Conservation (phyloP, 2,329 filamentous ascomycete genomes). For the Neoascochyta sp. region DNA sequence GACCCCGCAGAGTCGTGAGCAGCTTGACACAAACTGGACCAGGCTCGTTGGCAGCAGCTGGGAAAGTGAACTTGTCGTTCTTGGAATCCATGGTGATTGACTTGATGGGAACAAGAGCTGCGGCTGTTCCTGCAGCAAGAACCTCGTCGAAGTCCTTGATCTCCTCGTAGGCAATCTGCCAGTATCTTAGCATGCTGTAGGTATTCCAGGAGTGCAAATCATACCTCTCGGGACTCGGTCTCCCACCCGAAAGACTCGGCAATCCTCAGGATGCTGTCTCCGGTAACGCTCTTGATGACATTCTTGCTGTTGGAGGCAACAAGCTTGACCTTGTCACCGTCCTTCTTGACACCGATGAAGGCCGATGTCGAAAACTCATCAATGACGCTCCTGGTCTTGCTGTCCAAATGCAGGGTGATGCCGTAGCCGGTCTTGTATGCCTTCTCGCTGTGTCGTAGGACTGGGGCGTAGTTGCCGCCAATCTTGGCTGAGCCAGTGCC, state of each 20-base stretch:
- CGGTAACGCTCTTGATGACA: slow-evolving; percentile 84
- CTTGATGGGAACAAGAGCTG: slow-evolving; percentile 84
- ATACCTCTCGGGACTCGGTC: slow-evolving; percentile 69
- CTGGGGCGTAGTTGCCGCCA: slow-evolving; percentile 93
- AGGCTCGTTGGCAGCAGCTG: slow-evolving; percentile 60
- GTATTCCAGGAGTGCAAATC: slow-evolving; percentile 18
- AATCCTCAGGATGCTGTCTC: slow-evolving; percentile 72
- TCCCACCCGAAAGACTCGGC: slow-evolving; percentile 76
- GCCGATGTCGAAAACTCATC: slow-evolving; percentile 96
- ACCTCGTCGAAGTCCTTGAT: slow-evolving; percentile 68
- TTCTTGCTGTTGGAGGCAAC: slow-evolving; percentile 84
- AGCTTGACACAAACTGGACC: slow-evolving; percentile 71
- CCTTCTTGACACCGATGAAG: slow-evolving; percentile 74
- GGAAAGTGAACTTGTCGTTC: slow-evolving; percentile 55
- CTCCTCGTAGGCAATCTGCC: slow-evolving; percentile 63
- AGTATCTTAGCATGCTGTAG: slow-evolving; percentile 4
- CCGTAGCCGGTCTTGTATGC: slow-evolving; percentile 76
- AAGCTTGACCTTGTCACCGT: slow-evolving; percentile 62
- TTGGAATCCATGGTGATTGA: slow-evolving; percentile 72
- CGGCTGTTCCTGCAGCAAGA: slow-evolving; percentile 87
- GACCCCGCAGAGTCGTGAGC: slow-evolving; percentile 72
- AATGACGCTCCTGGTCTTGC: slow-evolving; percentile 74
- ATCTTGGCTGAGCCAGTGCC: slow-evolving; percentile 91
- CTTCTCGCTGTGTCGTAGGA: slow-evolving; percentile 80
- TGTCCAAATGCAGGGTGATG: slow-evolving; percentile 94